Evolutionary conservation across 257 asterid genomes (phyloP).

Genomic region (Cinchona pubescens): DNA sequence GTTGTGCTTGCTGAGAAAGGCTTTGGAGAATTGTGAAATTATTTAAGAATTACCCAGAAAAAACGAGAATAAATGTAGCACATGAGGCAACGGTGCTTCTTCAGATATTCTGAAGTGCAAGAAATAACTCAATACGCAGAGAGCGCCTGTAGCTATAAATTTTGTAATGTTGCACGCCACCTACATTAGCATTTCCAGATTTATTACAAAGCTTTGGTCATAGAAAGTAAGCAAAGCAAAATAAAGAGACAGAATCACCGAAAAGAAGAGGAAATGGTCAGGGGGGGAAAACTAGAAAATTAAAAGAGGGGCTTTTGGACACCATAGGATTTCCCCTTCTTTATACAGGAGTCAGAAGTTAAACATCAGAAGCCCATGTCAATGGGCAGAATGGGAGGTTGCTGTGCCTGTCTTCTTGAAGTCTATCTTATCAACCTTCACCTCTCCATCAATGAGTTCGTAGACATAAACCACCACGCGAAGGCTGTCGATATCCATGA

Average conservation of each 20-base stretch:
- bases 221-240: background rate
- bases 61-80: too few species aligned
- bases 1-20: too few species aligned
- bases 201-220: background rate
- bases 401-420: constrained; percentile 79
- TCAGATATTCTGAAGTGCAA: background rate
- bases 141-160: background rate
- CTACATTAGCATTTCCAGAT: background rate
- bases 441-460: constrained; percentile 95
- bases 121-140: background rate
- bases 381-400: constrained; percentile 11
- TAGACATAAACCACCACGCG: constrained; percentile 96
- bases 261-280: background rate
- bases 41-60: too few species aligned
- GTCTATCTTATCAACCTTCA: constrained; percentile 96
- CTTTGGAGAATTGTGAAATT: too few species aligned
- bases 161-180: background rate
- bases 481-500: constrained; percentile 92
- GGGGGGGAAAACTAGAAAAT: too few species aligned
- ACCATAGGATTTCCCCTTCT: too few species aligned
- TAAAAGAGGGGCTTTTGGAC: background rate
- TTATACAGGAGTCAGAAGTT: background rate
- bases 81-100: too few species aligned
- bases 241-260: background rate
- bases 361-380: background rate